Percentiles rank a stretch among this genome's conserved stretches.
These are phyloP conservation scores for Biscogniauxia sp. DNA, from an alignment of 2,329 filamentous ascomycete species.

Conservation along the genomic window DNA sequence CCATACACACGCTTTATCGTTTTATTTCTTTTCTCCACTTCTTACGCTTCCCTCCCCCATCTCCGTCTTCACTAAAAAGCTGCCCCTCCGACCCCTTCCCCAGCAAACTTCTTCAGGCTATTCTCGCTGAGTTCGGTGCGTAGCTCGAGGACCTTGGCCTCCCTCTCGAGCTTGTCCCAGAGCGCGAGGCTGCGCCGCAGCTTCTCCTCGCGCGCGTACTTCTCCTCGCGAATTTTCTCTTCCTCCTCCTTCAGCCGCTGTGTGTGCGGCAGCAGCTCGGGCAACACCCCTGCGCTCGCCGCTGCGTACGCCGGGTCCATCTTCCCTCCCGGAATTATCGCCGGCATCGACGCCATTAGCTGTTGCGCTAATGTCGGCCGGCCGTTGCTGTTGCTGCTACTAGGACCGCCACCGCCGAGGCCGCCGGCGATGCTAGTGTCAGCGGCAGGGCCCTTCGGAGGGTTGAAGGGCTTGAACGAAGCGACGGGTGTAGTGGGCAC, in stretches of 20 bases:
- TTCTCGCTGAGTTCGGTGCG: constrained; percentile 56
- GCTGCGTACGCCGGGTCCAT: constrained; percentile 47
- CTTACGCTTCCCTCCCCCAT: not conserved
- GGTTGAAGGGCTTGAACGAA: constrained; percentile 51
- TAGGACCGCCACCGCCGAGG: too few relatives aligned
- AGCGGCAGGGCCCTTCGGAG: constrained; percentile 52
- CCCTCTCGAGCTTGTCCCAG: constrained; percentile 55
- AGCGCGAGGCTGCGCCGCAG: constrained; percentile 50
- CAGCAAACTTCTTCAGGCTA: constrained; percentile 55
- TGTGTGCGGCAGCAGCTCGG: constrained; percentile 54
- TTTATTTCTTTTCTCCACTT: too few relatives aligned
- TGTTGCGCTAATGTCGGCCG: constrained; percentile 50
- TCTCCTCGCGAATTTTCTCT: constrained; percentile 53
- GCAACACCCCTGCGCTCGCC: constrained; percentile 46
- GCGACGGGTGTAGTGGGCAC: constrained; percentile 38
- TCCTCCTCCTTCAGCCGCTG: constrained; percentile 56
- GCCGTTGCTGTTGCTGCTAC: not conserved
- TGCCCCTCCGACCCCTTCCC: constrained; percentile 54
- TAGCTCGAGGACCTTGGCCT: constrained; percentile 53
- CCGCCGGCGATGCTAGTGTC: constrained; percentile 17
- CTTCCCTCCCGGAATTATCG: constrained; percentile 54
- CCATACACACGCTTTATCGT: too few relatives aligned
- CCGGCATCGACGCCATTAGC: constrained; percentile 50
- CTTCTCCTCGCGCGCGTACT: constrained; percentile 52
- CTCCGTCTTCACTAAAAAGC: constrained; percentile 43